Percentiles rank a stretch among this genome's conserved stretches.
Evolutionary conservation across 305 asterid species (phyloP).

Genomic region (Fraxinus velutina): DNA sequence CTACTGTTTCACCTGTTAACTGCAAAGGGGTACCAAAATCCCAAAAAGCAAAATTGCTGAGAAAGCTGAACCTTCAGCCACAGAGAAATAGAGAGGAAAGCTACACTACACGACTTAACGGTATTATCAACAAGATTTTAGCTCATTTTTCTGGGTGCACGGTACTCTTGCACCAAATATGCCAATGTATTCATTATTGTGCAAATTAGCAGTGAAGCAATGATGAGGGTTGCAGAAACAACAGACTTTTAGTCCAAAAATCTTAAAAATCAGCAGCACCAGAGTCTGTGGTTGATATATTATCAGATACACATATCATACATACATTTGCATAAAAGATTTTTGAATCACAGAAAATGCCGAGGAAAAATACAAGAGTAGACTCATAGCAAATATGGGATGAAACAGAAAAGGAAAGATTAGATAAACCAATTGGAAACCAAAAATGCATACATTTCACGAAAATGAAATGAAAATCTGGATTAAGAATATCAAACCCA

Average conservation of each 20-base stretch:
- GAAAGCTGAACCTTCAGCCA: background rate
- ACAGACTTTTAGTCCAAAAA: conserved; percentile 27
- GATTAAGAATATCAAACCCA: conserved; percentile 30
- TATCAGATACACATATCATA: conserved; percentile 5
- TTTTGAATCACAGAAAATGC: conserved; percentile 33
- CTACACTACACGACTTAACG: background rate
- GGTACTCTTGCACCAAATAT: background rate
- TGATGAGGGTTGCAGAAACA: conserved; percentile 32
- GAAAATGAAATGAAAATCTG: conserved; percentile 8
- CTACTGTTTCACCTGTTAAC: conserved; percentile 72
- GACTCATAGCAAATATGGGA: conserved; percentile 20
- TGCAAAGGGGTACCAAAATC: conserved; percentile 31
- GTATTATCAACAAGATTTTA: background rate
- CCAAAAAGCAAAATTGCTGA: conserved; percentile 3
- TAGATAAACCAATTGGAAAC: conserved; percentile 20
- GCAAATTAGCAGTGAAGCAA: conserved; percentile 38
- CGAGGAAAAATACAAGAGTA: conserved; percentile 31
- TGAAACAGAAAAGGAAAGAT: conserved; percentile 27
- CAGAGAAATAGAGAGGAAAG: background rate
- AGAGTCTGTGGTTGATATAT: conserved; percentile 13
- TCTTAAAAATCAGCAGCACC: conserved; percentile 28
- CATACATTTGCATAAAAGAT: conserved; percentile 11
- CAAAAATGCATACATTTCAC: conserved; percentile 4
- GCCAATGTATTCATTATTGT: conserved; percentile 18
- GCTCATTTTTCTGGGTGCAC: background rate